Evolutionary conservation across 2,329 filamentous ascomycete genomes (phyloP).

Genomic region (Trichophyton schoenleinii): DNA sequence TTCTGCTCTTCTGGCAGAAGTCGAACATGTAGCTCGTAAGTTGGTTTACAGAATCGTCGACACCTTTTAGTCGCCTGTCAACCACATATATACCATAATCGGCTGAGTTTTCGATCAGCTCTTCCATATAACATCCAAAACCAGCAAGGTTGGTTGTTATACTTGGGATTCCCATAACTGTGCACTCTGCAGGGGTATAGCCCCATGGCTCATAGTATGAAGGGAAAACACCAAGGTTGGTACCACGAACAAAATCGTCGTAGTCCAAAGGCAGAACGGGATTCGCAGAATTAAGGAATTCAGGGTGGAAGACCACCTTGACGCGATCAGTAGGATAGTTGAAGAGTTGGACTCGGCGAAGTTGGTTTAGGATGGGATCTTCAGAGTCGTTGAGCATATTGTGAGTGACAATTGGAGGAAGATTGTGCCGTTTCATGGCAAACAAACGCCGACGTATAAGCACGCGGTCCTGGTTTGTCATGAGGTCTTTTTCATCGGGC

Average conservation of each 20-base stretch:
- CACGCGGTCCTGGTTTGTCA: slow-evolving; percentile 83
- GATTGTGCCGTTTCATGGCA: slow-evolving; percentile 82
- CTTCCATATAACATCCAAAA: slow-evolving; percentile 99
- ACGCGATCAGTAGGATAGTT: slow-evolving; percentile 91
- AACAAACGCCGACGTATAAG: slow-evolving; percentile 82
- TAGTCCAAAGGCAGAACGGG: slow-evolving; percentile 93
- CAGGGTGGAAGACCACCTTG: slow-evolving; percentile 95
- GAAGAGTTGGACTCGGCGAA: slow-evolving; percentile 90
- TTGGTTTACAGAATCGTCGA: slow-evolving; percentile 96
- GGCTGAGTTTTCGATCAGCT: slow-evolving; percentile 91
- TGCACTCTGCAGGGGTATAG: slow-evolving; percentile 95
- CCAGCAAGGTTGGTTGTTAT: slow-evolving; percentile 97
- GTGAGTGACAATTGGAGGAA: slow-evolving; percentile 94
- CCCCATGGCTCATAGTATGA: slow-evolving; percentile 99
- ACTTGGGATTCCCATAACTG: slow-evolving; percentile 95
- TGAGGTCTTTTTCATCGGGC: slow-evolving; percentile 92
- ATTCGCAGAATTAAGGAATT: slow-evolving; percentile 92
- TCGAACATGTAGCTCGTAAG: slow-evolving; percentile 86
- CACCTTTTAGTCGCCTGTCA: slow-evolving; percentile 83
- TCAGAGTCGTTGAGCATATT: slow-evolving; percentile 95
- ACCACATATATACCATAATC: slow-evolving; percentile 99
- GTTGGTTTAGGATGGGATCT: slow-evolving; percentile 89
- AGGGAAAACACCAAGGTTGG: slow-evolving; percentile 86
- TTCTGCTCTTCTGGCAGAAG: slow-evolving; percentile 81
- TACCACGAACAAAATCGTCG: slow-evolving; percentile 95